phyloP scores from a whole-genome alignment of 345 rosid species.

The Eucalyptus grandis region DNA sequence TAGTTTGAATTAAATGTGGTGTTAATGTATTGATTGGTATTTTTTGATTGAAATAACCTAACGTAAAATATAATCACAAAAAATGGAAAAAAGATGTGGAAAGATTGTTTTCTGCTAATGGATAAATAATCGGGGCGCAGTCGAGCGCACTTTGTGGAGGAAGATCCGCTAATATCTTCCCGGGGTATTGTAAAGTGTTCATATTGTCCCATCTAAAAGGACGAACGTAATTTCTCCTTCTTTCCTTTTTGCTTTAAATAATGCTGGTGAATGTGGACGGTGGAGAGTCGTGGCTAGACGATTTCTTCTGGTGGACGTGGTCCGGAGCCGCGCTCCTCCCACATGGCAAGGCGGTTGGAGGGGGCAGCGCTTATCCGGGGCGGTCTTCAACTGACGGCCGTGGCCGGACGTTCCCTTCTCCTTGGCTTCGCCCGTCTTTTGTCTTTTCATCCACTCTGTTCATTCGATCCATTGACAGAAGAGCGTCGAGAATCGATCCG shows the following conservation, averaged over 20 bases:
- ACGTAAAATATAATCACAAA: neutral
- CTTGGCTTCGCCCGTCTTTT: neutral
- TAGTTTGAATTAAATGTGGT: neutral
- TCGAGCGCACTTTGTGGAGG: neutral
- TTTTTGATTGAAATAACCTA: neutral
- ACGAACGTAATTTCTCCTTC: neutral
- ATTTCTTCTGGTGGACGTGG: neutral
- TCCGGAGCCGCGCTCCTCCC: neutral
- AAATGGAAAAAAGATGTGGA: neutral
- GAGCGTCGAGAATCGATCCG: neutral
- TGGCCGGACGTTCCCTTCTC: neutral
- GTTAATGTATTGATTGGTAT: accelerated
- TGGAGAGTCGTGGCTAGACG: neutral
- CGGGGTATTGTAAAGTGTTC: neutral
- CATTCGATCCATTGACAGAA: neutral
- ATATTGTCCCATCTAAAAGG: neutral
- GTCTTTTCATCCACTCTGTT: neutral
- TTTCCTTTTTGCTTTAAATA: neutral
- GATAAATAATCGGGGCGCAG: neutral
- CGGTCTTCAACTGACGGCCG: neutral
- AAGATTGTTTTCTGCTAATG: neutral
- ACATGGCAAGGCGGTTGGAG: neutral
- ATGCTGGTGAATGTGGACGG: neutral
- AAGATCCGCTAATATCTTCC: neutral
- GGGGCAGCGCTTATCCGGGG: neutral